Evolutionary conservation across 352 stramenopile genomes (phyloP).

Genomic region (Pythium insidiosum): DNA sequence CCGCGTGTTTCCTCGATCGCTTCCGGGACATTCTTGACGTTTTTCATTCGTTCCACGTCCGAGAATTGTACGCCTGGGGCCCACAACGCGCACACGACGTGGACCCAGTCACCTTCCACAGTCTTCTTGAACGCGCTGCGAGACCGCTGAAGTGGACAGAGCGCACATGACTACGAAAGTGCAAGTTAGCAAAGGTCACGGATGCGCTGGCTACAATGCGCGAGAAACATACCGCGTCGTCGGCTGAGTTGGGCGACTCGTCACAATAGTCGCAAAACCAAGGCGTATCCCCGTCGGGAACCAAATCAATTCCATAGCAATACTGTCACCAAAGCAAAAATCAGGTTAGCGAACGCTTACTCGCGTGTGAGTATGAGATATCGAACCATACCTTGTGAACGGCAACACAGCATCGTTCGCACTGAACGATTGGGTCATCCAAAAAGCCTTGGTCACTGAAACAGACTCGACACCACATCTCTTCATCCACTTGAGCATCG

Average conservation of each 20-base stretch:
- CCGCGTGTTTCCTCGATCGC: slow-evolving; percentile 62
- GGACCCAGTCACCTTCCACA: slow-evolving; percentile 65
- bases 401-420: slow-evolving; percentile 74
- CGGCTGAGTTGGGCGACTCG: slow-evolving; percentile 24
- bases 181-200: slow-evolving; percentile 1
- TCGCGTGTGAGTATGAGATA: too few species aligned
- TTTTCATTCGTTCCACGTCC: slow-evolving; percentile 78
- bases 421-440: slow-evolving; percentile 85
- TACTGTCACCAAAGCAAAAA: slow-evolving; percentile 33
- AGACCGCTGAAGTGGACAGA: slow-evolving; percentile 63
- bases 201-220: neutral
- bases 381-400: slow-evolving; percentile 87
- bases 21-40: slow-evolving; percentile 64
- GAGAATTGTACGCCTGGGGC: slow-evolving; percentile 79
- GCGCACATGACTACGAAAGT: slow-evolving; percentile 50
- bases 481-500: slow-evolving; percentile 61
- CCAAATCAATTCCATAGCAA: slow-evolving; percentile 78
- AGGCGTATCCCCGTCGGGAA: slow-evolving; percentile 72
- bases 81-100: slow-evolving; percentile 85
- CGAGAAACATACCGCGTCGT: slow-evolving; percentile 31
- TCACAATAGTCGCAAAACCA: slow-evolving; percentile 85
- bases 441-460: slow-evolving; percentile 83
- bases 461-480: slow-evolving; percentile 88
- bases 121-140: slow-evolving; percentile 84
- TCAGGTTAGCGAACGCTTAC: neutral